phyloP scores from a whole-genome alignment of 1,139 yeast species.

The Geotrichum candidum region DNA sequence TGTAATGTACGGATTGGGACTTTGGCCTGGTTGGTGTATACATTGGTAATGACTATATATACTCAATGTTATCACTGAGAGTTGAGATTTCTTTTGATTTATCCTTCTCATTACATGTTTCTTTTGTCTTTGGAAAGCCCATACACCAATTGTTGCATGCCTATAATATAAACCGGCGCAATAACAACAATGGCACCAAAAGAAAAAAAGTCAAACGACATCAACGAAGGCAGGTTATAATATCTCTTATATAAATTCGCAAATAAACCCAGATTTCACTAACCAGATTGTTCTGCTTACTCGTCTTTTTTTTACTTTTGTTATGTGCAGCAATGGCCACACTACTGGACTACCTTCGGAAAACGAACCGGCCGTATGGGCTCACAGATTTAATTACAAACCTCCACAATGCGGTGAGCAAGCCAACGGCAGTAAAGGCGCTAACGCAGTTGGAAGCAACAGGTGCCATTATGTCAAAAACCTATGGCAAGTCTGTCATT shows the following conservation, averaged over 20 bases:
- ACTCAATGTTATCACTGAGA: too few relatives aligned
- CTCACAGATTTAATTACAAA: constrained; percentile 37
- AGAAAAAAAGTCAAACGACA: constrained; percentile 14
- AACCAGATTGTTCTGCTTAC: neutral
- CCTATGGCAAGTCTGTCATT: constrained; percentile 35
- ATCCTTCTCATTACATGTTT: too few relatives aligned
- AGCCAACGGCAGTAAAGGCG: constrained; percentile 30
- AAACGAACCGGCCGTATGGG: constrained; percentile 40
- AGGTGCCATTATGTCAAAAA: constrained; percentile 31
- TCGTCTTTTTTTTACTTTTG: neutral
- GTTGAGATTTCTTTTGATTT: too few relatives aligned
- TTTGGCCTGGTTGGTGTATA: too few relatives aligned
- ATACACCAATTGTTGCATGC: too few relatives aligned
- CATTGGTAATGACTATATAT: too few relatives aligned
- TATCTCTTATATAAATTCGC: neutral
- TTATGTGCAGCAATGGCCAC: constrained; percentile 11
- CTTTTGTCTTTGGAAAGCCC: too few relatives aligned
- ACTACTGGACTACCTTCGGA: constrained; percentile 33
- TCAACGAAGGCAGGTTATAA: constrained; percentile 14
- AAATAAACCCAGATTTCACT: neutral
- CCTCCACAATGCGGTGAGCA: constrained; percentile 34
- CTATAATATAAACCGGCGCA: neutral
- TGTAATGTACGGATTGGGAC: too few relatives aligned
- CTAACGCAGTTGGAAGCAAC: constrained; percentile 30
- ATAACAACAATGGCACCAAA: constrained; percentile 10